Conservation (phyloP, 2,329 filamentous ascomycete species). For the Thielaviopsis euricoi region DNA sequence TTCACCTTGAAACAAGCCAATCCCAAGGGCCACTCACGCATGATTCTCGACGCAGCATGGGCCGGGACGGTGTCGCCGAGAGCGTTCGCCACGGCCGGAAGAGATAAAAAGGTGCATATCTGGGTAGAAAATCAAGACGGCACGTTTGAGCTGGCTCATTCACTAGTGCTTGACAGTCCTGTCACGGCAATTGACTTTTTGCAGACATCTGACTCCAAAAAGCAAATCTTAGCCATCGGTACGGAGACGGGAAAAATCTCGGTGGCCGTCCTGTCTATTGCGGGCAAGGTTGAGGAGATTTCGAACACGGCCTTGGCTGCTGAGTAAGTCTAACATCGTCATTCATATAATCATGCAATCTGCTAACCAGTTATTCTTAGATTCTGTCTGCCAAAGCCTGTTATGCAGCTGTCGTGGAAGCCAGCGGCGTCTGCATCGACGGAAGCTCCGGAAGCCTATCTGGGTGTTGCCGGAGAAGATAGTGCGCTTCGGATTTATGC, state of each 20-base stretch:
- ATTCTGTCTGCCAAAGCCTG: conserved; percentile 43
- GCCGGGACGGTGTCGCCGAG: conserved; percentile 33
- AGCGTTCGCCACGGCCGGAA: conserved; percentile 70
- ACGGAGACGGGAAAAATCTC: conserved; percentile 35
- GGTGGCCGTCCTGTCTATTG: conserved; percentile 4
- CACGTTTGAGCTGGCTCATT: conserved; percentile 9
- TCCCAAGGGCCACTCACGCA: conserved; percentile 73
- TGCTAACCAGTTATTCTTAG: conserved; percentile 17
- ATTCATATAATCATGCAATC: neutral
- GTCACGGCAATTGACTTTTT: conserved; percentile 60
- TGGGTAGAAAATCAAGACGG: conserved; percentile 33
- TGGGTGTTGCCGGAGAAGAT: conserved; percentile 44
- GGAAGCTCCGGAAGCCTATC: conserved; percentile 19
- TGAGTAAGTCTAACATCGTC: conserved; percentile 4
- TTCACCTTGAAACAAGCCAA: conserved; percentile 51
- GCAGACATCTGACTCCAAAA: conserved; percentile 14
- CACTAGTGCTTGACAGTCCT: conserved; percentile 38
- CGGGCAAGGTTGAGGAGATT: neutral
- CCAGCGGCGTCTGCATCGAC: conserved; percentile 22
- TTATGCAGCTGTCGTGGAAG: conserved; percentile 55
- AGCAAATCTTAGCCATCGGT: conserved; percentile 35
- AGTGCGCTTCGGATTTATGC: conserved; percentile 42
- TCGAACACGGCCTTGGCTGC: conserved; percentile 2
- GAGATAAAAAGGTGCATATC: conserved; percentile 71
- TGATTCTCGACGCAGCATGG: conserved; percentile 87